Evolutionary conservation across 2,329 filamentous ascomycete genomes (phyloP), one percentile per base, ranked within the genome.

Genomic region (Neoascochyta sp.): DNA sequence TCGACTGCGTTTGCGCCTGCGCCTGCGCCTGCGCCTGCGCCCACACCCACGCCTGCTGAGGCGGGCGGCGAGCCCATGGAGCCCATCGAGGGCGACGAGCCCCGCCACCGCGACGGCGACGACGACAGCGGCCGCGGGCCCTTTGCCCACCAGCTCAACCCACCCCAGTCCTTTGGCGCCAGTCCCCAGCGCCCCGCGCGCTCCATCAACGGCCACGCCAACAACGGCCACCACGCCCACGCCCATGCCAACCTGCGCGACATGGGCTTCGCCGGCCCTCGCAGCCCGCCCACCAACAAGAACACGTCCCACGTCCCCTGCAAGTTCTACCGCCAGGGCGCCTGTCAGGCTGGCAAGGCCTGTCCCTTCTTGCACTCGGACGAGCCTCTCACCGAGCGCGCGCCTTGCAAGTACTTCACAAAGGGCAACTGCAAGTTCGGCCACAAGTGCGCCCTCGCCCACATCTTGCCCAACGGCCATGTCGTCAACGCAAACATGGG

Each of bases 391-490:
- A 78, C 84, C 29, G 87, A 95, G 62, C 89, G 85, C 41, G 80
- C 93, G 45, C 78, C 79, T 9, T 98, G 92, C 81, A 98, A 96
- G 68, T 98, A 96, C 69, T 98, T 96, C 64, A 85, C 89, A 58
- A 98, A 96, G 82, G 92, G 92, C 48, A 95, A 95, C 67, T 98
- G 92, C 80, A 96, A 96, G 65, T 98, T 96, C 63, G 92, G 92
- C 41, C 85, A 87, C 43, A 96, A 96, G 67, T 98, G 92, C 72
- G 90, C 90, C 57, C 86, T 96, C 58, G 86, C 93, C 45, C 92
- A 98, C 65, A 84, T 96, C 54, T 81, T 95, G 27, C 88, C 89
- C 49, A 89, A 96, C 64, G 92, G 92, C 38, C 81, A 87, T 52
- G 80, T 90, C 59, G 86, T 96, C 60, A 95, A 95, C 65, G 68